Percentiles rank a stretch among this genome's conserved stretches.
Evolutionary conservation across 2,329 filamentous ascomycete genomes (phyloP).

Genomic region (Corniculantispora saksenae): DNA sequence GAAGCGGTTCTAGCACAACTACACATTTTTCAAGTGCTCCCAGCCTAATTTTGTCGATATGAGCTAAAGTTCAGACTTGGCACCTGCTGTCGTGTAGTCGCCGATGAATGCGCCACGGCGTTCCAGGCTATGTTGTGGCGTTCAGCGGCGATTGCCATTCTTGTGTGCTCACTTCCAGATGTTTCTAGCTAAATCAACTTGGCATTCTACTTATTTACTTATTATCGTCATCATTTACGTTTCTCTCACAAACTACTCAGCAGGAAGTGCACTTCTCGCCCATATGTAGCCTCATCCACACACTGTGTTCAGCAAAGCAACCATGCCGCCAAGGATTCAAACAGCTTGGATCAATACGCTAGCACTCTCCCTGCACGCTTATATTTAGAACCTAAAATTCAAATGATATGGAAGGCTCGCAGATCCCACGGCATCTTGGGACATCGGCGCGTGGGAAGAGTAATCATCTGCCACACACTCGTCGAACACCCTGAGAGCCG

Average conservation of each 20-base stretch:
- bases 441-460: neutral
- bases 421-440: neutral
- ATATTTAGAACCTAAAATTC: neutral
- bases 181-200: too few relatives aligned
- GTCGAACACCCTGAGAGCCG: neutral
- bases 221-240: neutral
- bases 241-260: too few relatives aligned
- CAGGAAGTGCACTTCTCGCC: neutral
- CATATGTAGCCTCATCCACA: neutral
- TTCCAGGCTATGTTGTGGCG: neutral
- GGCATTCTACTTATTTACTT: neutral
- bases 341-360: neutral
- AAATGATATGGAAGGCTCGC: neutral
- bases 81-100: neutral
- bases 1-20: too few relatives aligned
- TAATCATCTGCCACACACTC: neutral
- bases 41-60: neutral
- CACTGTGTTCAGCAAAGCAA: neutral
- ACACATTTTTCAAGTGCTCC: too few relatives aligned
- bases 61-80: neutral
- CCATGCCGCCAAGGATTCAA: neutral
- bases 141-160: neutral
- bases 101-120: constrained; percentile 4
- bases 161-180: neutral
- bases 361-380: neutral